These are phyloP conservation scores for Boletellus emodensis DNA, from an alignment of 768 basidiomycete genomes.

Conservation along the genomic window DNA sequence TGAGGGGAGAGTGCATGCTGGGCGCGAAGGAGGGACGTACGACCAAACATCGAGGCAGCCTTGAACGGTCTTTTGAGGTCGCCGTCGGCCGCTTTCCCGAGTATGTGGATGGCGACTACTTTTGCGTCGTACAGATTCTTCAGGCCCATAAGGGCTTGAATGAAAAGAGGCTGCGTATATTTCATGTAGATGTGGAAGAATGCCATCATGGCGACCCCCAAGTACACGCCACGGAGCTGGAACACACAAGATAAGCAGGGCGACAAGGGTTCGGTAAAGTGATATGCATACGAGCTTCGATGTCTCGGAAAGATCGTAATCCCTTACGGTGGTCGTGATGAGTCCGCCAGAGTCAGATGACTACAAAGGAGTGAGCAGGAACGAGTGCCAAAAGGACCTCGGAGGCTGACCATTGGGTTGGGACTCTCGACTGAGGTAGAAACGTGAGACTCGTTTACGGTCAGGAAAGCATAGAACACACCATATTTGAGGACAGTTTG, in stretches of 20 bases:
- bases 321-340: conserved; percentile 86
- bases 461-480: conserved; percentile 32
- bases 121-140: conserved; percentile 89
- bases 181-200: conserved; percentile 93
- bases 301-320: conserved; percentile 89
- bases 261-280: conserved; percentile 13
- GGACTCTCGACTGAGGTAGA: conserved; percentile 61
- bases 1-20: background rate
- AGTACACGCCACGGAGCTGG: conserved; percentile 63
- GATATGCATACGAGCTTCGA: conserved; percentile 65
- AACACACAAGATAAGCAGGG: background rate
- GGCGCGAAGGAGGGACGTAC: conserved; percentile 33
- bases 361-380: conserved; percentile 29
- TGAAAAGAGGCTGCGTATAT: conserved; percentile 95
- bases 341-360: conserved; percentile 66
- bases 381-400: background rate
- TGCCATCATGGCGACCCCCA: conserved; percentile 81
- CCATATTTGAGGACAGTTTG: conserved; percentile 95
- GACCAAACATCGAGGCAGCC: conserved; percentile 66
- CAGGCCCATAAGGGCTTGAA: conserved; percentile 92
- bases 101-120: conserved; percentile 74
- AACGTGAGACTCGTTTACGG: background rate
- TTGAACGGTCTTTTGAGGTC: conserved; percentile 92
- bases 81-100: conserved; percentile 76
- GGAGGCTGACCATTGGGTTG: conserved; percentile 62